phyloP scores from a whole-genome alignment of 148 eudicot genomes.

The Gaultheria prostrata region DNA sequence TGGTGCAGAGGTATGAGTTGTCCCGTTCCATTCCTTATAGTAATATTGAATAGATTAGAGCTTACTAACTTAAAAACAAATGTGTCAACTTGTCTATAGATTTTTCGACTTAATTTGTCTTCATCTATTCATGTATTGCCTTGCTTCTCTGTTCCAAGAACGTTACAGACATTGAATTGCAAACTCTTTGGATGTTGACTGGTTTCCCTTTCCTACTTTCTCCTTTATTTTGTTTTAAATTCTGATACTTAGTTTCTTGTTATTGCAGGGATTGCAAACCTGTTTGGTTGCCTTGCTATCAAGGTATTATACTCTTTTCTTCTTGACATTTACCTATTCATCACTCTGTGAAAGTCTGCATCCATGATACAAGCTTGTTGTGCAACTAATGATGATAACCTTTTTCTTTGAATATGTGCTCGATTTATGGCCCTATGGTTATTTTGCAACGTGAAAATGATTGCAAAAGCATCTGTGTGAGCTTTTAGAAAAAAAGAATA shows the following conservation, averaged over 20 bases:
- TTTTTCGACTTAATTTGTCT: background rate
- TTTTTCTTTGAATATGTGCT: conserved; percentile 6
- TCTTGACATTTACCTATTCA: background rate
- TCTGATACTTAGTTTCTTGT: conserved; percentile 14
- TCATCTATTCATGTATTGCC: background rate
- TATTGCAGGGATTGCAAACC: conserved; percentile 68
- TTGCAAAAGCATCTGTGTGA: background rate
- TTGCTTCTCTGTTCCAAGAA: background rate
- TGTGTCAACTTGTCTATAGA: background rate
- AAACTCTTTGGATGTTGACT: background rate
- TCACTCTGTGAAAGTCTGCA: conserved; percentile 1
- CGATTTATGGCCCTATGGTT: background rate
- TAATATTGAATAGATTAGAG: background rate
- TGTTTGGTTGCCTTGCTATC: conserved; percentile 71
- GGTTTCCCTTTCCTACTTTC: background rate
- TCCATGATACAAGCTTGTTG: background rate
- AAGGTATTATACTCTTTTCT: conserved; percentile 39
- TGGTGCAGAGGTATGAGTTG: conserved; percentile 66
- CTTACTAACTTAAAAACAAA: background rate
- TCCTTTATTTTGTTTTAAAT: background rate
- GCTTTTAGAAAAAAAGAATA: background rate
- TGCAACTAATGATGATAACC: background rate
- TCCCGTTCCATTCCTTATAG: background rate
- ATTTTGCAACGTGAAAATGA: background rate
- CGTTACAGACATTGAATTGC: background rate